Evolutionary conservation across 768 basidiomycete species (phyloP).

Genomic region (Auricularia sp.): DNA sequence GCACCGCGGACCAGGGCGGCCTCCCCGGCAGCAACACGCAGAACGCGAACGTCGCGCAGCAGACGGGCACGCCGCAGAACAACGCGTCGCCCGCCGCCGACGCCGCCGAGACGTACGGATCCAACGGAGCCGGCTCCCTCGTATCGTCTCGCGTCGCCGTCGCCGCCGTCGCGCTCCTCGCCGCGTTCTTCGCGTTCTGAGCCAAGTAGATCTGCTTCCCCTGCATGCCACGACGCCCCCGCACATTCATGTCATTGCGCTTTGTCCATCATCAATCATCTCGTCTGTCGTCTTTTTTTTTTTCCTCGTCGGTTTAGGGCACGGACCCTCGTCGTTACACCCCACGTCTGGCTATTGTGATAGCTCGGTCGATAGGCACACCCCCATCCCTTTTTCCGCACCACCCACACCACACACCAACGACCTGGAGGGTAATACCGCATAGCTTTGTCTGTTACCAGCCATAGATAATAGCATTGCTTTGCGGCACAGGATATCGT

Average conservation of each 20-base stretch:
- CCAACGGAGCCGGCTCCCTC: constrained; percentile 37
- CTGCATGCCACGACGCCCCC: not conserved
- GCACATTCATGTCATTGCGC: not conserved
- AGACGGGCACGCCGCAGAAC: constrained; percentile 4
- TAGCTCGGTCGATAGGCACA: not conserved
- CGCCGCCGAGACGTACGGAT: constrained; percentile 10
- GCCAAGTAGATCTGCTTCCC: constrained; percentile 10
- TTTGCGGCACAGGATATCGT: not conserved
- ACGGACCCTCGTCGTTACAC: not conserved
- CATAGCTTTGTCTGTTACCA: not conserved
- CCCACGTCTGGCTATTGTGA: not conserved
- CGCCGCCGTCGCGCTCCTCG: constrained; percentile 39
- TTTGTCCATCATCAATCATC: too few species aligned
- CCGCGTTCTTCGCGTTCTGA: constrained; percentile 31
- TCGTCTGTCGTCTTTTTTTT: not conserved
- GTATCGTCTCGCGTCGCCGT: constrained; percentile 41
- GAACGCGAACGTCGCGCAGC: not conserved
- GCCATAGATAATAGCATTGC: not conserved
- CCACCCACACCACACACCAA: not conserved
- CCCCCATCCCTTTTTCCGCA: not conserved
- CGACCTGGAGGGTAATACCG: not conserved
- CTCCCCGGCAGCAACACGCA: not conserved
- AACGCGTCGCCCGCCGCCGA: constrained; percentile 6
- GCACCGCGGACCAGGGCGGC: not conserved
- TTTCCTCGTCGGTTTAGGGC: not conserved